Evolutionary conservation across 768 basidiomycete species (phyloP).

Genomic region (Auriscalpium vulgare): DNA sequence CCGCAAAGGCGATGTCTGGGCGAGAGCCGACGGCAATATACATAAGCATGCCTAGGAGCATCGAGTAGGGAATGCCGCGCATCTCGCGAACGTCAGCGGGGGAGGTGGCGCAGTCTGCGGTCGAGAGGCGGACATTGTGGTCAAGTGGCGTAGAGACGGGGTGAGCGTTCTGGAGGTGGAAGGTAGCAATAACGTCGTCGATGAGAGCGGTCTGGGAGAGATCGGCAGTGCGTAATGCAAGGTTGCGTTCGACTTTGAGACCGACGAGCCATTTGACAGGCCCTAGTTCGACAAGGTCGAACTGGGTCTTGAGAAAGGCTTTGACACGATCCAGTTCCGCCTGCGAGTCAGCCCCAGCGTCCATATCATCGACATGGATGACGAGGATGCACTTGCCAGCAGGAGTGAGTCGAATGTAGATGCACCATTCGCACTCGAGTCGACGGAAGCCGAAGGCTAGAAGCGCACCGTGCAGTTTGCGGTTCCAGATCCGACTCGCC

Average conservation of each 20-base stretch:
- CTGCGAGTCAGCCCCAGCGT: constrained; percentile 19
- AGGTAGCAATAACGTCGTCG: constrained; percentile 18
- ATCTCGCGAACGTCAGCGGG: background rate
- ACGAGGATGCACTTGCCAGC: background rate
- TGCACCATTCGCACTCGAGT: background rate
- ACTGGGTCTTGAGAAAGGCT: constrained; percentile 17
- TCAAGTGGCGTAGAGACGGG: constrained; percentile 27
- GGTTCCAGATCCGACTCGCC: constrained; percentile 27
- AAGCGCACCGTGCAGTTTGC: constrained; percentile 10
- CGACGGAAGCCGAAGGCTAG: background rate
- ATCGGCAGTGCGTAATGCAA: constrained; percentile 12
- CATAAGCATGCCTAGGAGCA: constrained; percentile 20
- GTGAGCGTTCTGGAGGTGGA: constrained; percentile 23
- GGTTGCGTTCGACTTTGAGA: constrained; percentile 22
- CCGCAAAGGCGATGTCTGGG: constrained; percentile 6
- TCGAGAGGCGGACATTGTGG: constrained; percentile 16
- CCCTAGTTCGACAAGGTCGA: constrained; percentile 25
- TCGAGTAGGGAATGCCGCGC: constrained; percentile 11
- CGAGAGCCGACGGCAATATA: constrained; percentile 11
- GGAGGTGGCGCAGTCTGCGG: constrained; percentile 1
- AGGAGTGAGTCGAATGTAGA: background rate
- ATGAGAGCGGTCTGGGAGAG: constrained; percentile 22
- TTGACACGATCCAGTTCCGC: constrained; percentile 10
- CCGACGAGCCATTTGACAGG: constrained; percentile 22
- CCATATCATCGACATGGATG: constrained; percentile 23